phyloP scores from a whole-genome alignment of 208 protist genomes.

The Leptomonas seymouri region DNA sequence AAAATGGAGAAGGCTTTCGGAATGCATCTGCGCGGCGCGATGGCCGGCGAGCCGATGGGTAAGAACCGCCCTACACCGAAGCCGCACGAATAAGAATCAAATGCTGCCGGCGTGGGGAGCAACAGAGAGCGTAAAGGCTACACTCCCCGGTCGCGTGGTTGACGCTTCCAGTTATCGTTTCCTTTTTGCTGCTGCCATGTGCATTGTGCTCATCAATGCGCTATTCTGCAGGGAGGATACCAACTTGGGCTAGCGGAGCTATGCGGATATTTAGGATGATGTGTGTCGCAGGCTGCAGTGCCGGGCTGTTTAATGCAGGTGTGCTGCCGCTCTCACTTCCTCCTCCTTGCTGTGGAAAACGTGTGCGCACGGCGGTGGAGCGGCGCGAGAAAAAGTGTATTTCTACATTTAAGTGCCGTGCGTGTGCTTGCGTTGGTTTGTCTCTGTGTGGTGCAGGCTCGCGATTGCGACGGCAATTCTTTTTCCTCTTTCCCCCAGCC shows the following conservation, averaged over 20 bases:
- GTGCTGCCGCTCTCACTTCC: background rate
- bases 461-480: background rate
- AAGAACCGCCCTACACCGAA: slow-evolving; percentile 63
- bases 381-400: background rate
- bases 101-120: background rate
- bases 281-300: too few relatives aligned
- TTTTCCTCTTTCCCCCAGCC: background rate
- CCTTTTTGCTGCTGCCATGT: background rate
- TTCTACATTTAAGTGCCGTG: background rate
- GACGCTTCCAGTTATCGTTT: background rate
- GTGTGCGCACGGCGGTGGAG: background rate
- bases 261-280: too few relatives aligned
- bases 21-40: slow-evolving; percentile 92
- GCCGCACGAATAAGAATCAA: slow-evolving; percentile 41
- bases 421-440: background rate
- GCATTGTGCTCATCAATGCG: too few relatives aligned
- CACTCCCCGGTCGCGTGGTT: too few relatives aligned
- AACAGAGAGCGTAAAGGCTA: background rate
- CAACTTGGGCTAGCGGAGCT: too few relatives aligned
- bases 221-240: too few relatives aligned
- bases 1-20: slow-evolving; percentile 95
- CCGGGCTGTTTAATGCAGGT: too few relatives aligned
- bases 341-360: background rate
- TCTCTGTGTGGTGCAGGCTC: background rate
- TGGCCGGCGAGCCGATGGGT: slow-evolving; percentile 79